These are phyloP conservation scores for Wickerhamiella spandovensis DNA, from an alignment of 805 yeast genomes.

Conservation along the genomic window DNA sequence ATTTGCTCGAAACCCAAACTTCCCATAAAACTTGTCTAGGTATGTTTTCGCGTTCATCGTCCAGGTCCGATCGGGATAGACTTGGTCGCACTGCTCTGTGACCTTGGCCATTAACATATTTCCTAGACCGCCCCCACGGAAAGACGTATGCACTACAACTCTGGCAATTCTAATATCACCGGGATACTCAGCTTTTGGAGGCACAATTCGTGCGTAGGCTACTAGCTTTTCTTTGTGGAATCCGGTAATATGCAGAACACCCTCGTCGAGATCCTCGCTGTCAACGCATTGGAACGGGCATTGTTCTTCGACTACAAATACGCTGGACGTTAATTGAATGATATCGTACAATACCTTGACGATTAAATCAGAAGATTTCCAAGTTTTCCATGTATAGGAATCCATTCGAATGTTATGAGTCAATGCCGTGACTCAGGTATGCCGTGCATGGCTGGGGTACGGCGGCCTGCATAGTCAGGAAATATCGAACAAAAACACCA, in stretches of 20 bases:
- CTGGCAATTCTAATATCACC: conserved; percentile 13
- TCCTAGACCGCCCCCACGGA: conserved; percentile 13
- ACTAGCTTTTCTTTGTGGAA: background rate
- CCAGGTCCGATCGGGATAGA: background rate
- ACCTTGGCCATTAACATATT: conserved; percentile 7
- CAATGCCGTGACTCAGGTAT: background rate
- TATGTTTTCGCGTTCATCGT: conserved; percentile 12
- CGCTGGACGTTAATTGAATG: conserved; percentile 11
- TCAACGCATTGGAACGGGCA: conserved; percentile 16
- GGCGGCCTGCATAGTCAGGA: no score
- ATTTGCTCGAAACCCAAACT: conserved; percentile 10
- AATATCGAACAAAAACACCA: no score
- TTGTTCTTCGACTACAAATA: conserved; percentile 18
- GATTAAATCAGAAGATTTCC: conserved; percentile 4
- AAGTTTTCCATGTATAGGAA: background rate
- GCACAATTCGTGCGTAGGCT: conserved; percentile 7
- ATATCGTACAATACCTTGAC: conserved; percentile 9
- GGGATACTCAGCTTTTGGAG: background rate
- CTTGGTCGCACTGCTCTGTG: conserved; percentile 6
- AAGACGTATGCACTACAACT: conserved; percentile 8
- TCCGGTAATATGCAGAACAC: conserved; percentile 11
- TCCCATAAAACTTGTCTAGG: conserved; percentile 11
- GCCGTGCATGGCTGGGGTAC: no score
- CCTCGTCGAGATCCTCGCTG: conserved; percentile 10
- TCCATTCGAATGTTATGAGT: background rate